Conservation (phyloP, 495 filamentous ascomycete species). For the Chaetomidium leptoderma region DNA sequence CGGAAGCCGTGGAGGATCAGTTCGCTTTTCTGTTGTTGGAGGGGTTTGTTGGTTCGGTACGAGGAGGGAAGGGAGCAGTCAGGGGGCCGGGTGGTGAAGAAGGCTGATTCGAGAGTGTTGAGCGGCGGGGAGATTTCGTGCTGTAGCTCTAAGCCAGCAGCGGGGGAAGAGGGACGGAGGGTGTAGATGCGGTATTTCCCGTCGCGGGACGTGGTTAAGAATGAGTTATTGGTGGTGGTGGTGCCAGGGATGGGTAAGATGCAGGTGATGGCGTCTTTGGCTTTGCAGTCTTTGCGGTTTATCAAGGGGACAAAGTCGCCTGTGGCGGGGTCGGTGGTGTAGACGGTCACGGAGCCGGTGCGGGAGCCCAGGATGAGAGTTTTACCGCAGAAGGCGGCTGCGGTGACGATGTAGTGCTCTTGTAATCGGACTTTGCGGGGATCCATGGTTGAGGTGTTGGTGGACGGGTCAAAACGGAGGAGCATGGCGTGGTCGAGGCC, state of each 20-base stretch:
- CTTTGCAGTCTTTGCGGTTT: conserved; percentile 43
- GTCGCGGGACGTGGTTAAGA: conserved; percentile 70
- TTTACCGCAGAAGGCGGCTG: conserved; percentile 34
- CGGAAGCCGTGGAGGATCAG: conserved; percentile 78
- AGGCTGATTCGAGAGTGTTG: conserved; percentile 64
- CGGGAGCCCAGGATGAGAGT: conserved; percentile 67
- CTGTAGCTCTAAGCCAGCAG: conserved; percentile 24
- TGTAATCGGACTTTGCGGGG: conserved; percentile 18
- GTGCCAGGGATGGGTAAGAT: conserved; percentile 45
- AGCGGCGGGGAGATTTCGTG: conserved; percentile 54
- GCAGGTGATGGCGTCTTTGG: conserved; percentile 65
- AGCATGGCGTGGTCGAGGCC: conserved; percentile 22
- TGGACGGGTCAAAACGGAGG: conserved; percentile 15
- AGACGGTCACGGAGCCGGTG: conserved; percentile 28
- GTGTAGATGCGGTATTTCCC: conserved; percentile 63
- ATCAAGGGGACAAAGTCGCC: conserved; percentile 9
- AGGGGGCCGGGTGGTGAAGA: conserved; percentile 41
- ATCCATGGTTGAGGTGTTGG: conserved; percentile 1
- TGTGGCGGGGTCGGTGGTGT: conserved; percentile 11
- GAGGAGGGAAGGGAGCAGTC: background rate
- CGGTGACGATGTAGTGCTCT: conserved; percentile 26
- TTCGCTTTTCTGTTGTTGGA: conserved; percentile 33
- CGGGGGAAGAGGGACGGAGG: conserved; percentile 13
- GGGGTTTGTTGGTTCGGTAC: background rate
- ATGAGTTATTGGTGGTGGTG: conserved; percentile 25